Evolutionary conservation across 2,329 filamentous ascomycete genomes (phyloP).

Genomic region (Colletotrichum ledebouriae): DNA sequence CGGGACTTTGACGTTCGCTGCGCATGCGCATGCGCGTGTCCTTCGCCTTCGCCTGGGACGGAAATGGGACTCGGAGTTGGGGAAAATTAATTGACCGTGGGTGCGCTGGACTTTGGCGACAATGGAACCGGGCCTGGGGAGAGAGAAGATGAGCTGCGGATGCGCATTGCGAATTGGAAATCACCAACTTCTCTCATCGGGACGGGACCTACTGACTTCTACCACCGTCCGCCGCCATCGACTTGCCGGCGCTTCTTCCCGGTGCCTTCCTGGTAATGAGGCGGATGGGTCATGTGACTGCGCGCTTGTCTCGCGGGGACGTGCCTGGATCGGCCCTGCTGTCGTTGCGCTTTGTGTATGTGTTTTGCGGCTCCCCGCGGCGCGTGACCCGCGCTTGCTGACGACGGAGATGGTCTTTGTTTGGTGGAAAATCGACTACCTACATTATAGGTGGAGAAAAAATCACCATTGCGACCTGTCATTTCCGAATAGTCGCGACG

Average conservation of each 20-base stretch:
- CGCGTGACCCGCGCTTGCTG: slow-evolving; percentile 27
- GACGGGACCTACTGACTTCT: too few relatives aligned
- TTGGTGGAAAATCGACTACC: slow-evolving; percentile 2
- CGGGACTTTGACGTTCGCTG: slow-evolving; percentile 35
- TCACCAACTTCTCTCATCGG: too few relatives aligned
- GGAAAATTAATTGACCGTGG: slow-evolving; percentile 1
- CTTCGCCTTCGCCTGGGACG: neutral
- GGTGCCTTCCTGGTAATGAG: too few relatives aligned
- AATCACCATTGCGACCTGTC: slow-evolving; percentile 9
- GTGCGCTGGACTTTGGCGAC: too few relatives aligned
- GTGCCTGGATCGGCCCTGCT: slow-evolving; percentile 21
- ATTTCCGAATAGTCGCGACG: neutral
- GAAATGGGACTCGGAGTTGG: slow-evolving; percentile 10
- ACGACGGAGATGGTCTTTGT: slow-evolving; percentile 22
- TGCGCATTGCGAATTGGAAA: slow-evolving; percentile 12
- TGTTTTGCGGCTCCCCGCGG: slow-evolving; percentile 8
- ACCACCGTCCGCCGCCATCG: too few relatives aligned
- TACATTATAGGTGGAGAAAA: neutral
- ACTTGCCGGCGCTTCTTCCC: neutral
- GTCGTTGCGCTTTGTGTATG: slow-evolving; percentile 23
- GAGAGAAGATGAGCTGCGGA: too few relatives aligned
- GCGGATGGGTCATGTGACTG: slow-evolving; percentile 24
- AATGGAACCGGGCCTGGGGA: too few relatives aligned
- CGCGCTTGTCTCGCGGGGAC: slow-evolving; percentile 16
- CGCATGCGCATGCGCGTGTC: slow-evolving; percentile 12